Base-by-base conservation (phyloP, 2,329 filamentous ascomycete species). In the Xylariaceae sp. region DNA sequence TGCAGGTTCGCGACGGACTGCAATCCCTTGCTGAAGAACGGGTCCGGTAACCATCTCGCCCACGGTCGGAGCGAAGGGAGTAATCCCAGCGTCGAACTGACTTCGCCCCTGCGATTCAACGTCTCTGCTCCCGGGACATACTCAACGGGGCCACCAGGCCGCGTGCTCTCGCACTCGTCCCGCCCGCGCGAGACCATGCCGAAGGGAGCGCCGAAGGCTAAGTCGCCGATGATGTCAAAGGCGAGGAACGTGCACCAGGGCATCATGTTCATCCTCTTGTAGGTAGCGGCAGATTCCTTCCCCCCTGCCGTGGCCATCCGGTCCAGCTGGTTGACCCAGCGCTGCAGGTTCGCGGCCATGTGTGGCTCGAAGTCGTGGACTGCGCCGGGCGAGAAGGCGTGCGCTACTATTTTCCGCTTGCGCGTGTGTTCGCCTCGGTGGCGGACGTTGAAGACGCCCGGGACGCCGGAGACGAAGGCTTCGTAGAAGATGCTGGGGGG, bases 321-420 rank as follows among this genome's bases (percentile, higher is more conserved):
- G 17, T 51, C 49, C 22, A 51, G 16, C 21, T 51, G 42, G 12
- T 14, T 12, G 14, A 49, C 45, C 49, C 49, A 51, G 6, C 45
- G 45, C 37, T 48, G 11, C 12, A 51, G 45, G 22, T 51, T 48
- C 11, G 40, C 40, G 11, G 49, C 35, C 42, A 51, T 51, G 11
- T 51, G 41, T 1, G 49, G 49, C 40, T 51, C 49, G 45, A 51
- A 51, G 17, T 51, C 45, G 22, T 49, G 45, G 11, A 51, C 42
- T 10, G 49, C 42, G 17, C 42, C 49, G 2, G 49, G 49, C 2
- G 49, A 51, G 36, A 51, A 51, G 32, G 45, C 45, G 20, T 51
- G 46, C 3, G 45, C 36, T 21, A 51, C 41, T 6, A 51, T 45
- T 40, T 46, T 51, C 11, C 49, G 42, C 10, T 51, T 51, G 5